Evolutionary conservation across 2,329 filamentous ascomycete species (phyloP), one percentile per base, ranked within the genome.

Genomic region (Cercospora citrullina): DNA sequence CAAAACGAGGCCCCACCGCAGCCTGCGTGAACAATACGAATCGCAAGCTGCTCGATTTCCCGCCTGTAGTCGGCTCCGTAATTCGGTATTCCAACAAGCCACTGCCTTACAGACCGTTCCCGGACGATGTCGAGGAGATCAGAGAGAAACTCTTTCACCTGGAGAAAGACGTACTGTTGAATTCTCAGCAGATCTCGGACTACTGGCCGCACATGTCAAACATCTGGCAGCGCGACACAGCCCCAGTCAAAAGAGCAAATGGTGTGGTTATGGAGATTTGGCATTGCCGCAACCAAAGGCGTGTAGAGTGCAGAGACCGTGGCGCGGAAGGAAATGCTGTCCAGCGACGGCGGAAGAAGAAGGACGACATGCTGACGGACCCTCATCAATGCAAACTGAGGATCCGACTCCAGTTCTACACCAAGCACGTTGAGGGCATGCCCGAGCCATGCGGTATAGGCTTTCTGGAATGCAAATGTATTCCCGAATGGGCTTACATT

Each of bases 191-290:
- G 31, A 73, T 73, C 30, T 68, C 72, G 2, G 71, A 74, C 63
- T 73, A 73, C 57, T 72, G 72, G 68, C 68, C 69, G 21, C 73
- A 75, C 39, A 70, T 75, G 68, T 71, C 68, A 48, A 73, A 75
- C 58, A 42, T 74, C 12, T 74, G 65, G 65, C 45, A 64, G 21
- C 63, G 71, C 16, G 67, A 66, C 14, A 68, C 68, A 9, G 64
- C 61, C 14, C 64, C 69, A 5, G 33, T 21, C 16, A 18, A 42
- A 14, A 59, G 61, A 30, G 60, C 59, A n/a, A 73, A 71, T 36
- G 72, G 70, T 26, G 55, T 69, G 10, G 69, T 70, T 4, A 55
- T 55, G 6, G 73, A 75, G 60, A 62, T 60, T 4, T 73, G 70
- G 68, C 69, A 73, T 16, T 74, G 73, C 33, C 72, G 73, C 18